These are phyloP conservation scores for Neofusicoccum sp. DNA, from an alignment of 2,329 filamentous ascomycete genomes.

Conservation along the genomic window DNA sequence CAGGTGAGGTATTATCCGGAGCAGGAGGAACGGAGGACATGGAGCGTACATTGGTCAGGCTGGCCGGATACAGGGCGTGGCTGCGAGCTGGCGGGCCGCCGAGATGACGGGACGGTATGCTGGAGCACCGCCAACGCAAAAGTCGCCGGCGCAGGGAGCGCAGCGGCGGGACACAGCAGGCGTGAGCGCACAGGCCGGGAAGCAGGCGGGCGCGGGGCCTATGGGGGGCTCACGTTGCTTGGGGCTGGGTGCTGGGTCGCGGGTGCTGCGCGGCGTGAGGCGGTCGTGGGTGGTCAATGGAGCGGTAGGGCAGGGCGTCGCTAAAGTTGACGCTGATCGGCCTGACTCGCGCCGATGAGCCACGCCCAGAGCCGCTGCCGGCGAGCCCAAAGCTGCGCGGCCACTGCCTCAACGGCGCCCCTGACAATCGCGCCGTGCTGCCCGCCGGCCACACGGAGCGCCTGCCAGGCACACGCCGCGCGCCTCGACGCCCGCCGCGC, in stretches of 20 bases:
- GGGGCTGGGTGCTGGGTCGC: neutral
- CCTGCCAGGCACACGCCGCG: neutral
- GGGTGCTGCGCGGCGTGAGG: neutral
- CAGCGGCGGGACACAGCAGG: neutral
- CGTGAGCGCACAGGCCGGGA: conserved; percentile 3
- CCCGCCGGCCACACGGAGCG: neutral
- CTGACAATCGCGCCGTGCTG: neutral
- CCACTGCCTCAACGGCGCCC: neutral
- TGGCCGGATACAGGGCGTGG: conserved; percentile 31
- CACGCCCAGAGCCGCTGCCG: neutral
- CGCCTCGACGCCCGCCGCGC: neutral
- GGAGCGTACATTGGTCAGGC: conserved; percentile 47
- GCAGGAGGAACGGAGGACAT: conserved; percentile 44
- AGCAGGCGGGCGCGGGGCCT: neutral
- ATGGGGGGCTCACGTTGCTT: conserved; percentile 16
- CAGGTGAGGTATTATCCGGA: conserved; percentile 43
- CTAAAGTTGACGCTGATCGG: conserved; percentile 12
- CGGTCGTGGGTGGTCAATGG: conserved; percentile 5
- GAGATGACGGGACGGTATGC: conserved; percentile 15
- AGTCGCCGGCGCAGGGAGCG: conserved; percentile 9
- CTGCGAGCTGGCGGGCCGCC: conserved; percentile 34
- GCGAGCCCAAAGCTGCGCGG: neutral
- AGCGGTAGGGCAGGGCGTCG: neutral
- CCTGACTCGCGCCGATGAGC: neutral
- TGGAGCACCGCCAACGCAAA: conserved; percentile 6